Evolutionary conservation across 305 asterid species (phyloP).

Genomic region (Petunia hybrid): DNA sequence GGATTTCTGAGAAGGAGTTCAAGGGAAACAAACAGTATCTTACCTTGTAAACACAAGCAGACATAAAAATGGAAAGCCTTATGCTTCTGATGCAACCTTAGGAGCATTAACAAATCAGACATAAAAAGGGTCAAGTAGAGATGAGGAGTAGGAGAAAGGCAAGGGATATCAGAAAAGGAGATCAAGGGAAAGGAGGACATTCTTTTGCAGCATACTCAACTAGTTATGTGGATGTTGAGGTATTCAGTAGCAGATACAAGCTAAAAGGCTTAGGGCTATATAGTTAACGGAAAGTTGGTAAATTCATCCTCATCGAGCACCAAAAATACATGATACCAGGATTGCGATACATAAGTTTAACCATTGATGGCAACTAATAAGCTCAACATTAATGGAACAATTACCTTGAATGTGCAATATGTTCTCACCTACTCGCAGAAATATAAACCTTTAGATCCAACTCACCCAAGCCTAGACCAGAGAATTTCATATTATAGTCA

Average conservation of each 20-base stretch:
- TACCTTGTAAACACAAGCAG: neutral
- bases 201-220: no score
- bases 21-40: neutral
- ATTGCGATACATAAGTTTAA: neutral
- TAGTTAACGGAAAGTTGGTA: neutral
- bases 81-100: no score
- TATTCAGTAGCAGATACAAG: no score
- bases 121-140: no score
- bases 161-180: no score
- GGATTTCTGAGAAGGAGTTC: neutral
- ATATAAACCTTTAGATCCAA: conserved; percentile 8
- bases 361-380: neutral
- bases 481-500: neutral
- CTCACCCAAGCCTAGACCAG: neutral
- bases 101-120: no score
- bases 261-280: neutral
- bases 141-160: no score
- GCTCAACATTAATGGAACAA: neutral
- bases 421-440: neutral
- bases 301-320: neutral
- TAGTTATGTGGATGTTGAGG: no score
- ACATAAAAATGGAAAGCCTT: no score
- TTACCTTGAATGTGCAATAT: neutral
- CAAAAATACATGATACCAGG: neutral
- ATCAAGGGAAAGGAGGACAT: no score